A percentile compares a stretch with the other conserved stretches of the same genome.
phyloP scores from a whole-genome alignment of 2,329 filamentous ascomycete genomes.

The Torrubiellomyces zombiae region DNA sequence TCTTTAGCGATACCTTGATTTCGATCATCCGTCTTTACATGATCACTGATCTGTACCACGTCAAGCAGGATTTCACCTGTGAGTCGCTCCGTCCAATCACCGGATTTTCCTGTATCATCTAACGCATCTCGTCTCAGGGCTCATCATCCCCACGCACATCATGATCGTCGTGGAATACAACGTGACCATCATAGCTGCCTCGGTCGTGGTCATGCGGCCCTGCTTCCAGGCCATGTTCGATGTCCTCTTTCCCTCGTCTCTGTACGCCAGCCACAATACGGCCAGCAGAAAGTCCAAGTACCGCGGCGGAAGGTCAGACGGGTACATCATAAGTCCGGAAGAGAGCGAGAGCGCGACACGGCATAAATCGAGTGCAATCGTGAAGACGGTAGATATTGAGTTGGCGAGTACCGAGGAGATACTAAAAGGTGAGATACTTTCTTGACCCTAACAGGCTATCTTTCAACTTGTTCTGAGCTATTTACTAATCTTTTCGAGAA shows the following conservation, averaged over 20 bases:
- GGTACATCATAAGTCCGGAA: constrained; percentile 2
- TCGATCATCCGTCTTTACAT: constrained; percentile 4
- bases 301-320: constrained; percentile 1
- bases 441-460: background rate
- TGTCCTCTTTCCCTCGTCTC: constrained; percentile 2
- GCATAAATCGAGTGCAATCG: constrained; percentile 1
- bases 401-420: constrained; percentile 3
- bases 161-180: constrained; percentile 5
- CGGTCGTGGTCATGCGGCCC: constrained; percentile 4
- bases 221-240: constrained; percentile 5
- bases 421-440: constrained; percentile 2
- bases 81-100: background rate
- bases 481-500: constrained; percentile 1
- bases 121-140: constrained; percentile 1
- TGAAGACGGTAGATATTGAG: constrained; percentile 4
- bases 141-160: constrained; percentile 4
- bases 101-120: background rate
- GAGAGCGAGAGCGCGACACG: background rate
- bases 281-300: constrained; percentile 2
- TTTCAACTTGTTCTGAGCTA: background rate
- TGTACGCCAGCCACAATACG: constrained; percentile 2
- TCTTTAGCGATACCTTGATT: constrained; percentile 3
- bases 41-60: constrained; percentile 4
- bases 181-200: constrained; percentile 4
- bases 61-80: constrained; percentile 4